A percentile compares a stretch with the other conserved stretches of the same genome.
These are phyloP conservation scores for Pseudogymnoascus sp. DNA, from an alignment of 2,329 filamentous ascomycete genomes.

Conservation along the genomic window DNA sequence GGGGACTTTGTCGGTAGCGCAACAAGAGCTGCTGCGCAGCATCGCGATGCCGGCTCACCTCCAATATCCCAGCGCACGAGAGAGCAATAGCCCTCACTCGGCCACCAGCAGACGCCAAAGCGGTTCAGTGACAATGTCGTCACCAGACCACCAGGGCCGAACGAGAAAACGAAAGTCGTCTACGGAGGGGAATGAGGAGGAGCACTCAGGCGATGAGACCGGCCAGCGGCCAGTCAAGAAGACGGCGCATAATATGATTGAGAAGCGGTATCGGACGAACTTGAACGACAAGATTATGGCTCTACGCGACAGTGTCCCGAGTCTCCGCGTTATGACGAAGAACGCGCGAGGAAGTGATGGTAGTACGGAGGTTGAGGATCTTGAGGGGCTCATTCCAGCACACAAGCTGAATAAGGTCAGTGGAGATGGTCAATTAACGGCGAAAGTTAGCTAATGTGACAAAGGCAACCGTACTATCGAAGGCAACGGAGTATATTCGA, in stretches of 20 bases:
- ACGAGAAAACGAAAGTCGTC: slow-evolving; percentile 64
- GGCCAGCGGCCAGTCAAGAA: slow-evolving; percentile 64
- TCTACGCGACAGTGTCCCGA: slow-evolving; percentile 83
- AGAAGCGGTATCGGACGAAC: slow-evolving; percentile 93
- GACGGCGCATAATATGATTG: slow-evolving; percentile 96
- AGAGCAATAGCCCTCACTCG: slow-evolving; percentile 49
- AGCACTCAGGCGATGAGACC: slow-evolving; percentile 51
- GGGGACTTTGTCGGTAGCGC: slow-evolving; percentile 44
- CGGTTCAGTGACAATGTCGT: slow-evolving; percentile 38
- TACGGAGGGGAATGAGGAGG: slow-evolving; percentile 45
- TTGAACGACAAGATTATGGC: slow-evolving; percentile 96
- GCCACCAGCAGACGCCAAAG: slow-evolving; percentile 39
- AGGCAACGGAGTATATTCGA: slow-evolving; percentile 92
- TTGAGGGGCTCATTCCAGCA: slow-evolving; percentile 73
- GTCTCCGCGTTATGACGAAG: slow-evolving; percentile 74
- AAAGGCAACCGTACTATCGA: slow-evolving; percentile 57
- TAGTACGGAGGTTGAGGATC: slow-evolving; percentile 67
- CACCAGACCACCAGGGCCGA: slow-evolving; percentile 47
- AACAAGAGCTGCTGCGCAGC: slow-evolving; percentile 51
- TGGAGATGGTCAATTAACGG: not conserved
- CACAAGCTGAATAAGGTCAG: slow-evolving; percentile 98
- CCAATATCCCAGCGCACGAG: slow-evolving; percentile 36
- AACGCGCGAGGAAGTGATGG: slow-evolving; percentile 59
- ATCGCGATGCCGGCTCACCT: slow-evolving; percentile 58
- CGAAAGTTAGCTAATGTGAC: not conserved